Percentiles rank a stretch among this genome's conserved stretches.
phyloP scores from a whole-genome alignment of 257 asterid genomes.

The Nyctanthes arbortristis region DNA sequence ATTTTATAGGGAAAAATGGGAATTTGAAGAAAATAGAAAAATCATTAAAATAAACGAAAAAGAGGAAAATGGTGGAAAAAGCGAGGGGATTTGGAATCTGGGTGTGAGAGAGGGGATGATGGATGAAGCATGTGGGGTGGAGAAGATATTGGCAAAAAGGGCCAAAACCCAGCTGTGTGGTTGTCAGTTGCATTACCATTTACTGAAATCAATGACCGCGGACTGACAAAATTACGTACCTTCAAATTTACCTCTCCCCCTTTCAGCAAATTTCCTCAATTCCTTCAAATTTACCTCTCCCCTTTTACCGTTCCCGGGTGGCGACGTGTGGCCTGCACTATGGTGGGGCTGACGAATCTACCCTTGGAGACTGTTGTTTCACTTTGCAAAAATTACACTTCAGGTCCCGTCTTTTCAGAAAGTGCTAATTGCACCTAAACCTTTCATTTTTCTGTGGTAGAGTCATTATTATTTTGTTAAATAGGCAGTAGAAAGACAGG shows the following conservation, averaged over 20 bases:
- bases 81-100: constrained; percentile 40
- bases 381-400: no score
- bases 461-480: no score
- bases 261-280: no score
- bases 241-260: constrained; percentile 16
- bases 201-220: constrained; percentile 22
- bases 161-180: constrained; percentile 52
- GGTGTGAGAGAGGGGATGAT: background rate
- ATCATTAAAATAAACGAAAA: background rate
- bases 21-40: constrained; percentile 13
- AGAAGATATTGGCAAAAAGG: constrained; percentile 30
- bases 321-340: no score
- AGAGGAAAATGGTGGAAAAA: constrained; percentile 9
- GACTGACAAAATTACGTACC: constrained; percentile 22
- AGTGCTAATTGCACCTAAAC: no score
- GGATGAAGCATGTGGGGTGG: constrained; percentile 46
- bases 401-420: no score
- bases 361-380: no score
- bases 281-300: background rate
- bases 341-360: no score
- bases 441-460: no score
- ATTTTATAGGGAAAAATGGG: constrained; percentile 59
- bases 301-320: background rate
- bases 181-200: constrained; percentile 21
- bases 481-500: no score